A percentile compares a stretch with the other conserved stretches of the same genome.
phyloP scores from a whole-genome alignment of 495 filamentous ascomycete species.

The Parathielavia appendiculata region DNA sequence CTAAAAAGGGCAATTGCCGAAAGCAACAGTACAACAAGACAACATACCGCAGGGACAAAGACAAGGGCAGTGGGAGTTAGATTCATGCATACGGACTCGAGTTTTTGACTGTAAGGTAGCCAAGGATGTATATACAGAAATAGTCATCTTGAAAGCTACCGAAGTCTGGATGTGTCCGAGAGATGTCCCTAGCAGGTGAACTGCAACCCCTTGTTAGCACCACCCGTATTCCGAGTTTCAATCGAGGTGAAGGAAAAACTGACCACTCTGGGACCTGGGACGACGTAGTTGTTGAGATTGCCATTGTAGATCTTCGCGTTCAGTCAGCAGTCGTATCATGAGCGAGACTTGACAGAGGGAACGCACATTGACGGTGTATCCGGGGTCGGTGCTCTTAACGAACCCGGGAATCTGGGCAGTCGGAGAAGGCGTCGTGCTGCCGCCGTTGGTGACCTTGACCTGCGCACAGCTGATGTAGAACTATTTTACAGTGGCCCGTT shows the following conservation, averaged over 20 bases:
- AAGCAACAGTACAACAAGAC: no score
- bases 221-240: neutral
- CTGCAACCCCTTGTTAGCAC: constrained; percentile 6
- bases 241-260: constrained; percentile 7
- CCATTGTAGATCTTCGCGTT: constrained; percentile 22
- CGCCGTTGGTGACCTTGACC: constrained; percentile 49
- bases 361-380: constrained; percentile 44
- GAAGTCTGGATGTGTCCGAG: no score
- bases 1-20: no score
- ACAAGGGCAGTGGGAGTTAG: no score
- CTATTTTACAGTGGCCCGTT: constrained; percentile 9
- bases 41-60: no score
- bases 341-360: no score
- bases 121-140: no score
- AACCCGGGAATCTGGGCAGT: constrained; percentile 50
- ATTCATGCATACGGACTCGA: no score
- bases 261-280: constrained; percentile 25
- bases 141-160: no score
- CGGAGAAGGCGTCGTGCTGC: constrained; percentile 39
- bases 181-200: no score
- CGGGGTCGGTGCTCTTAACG: constrained; percentile 52
- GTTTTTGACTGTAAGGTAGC: no score
- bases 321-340: neutral
- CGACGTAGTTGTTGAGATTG: constrained; percentile 18
- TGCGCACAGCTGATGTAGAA: constrained; percentile 58